Evolutionary conservation across 345 rosid species (phyloP), one percentile per base, ranked within the genome.

Genomic region (Melastoma malabathricum): DNA sequence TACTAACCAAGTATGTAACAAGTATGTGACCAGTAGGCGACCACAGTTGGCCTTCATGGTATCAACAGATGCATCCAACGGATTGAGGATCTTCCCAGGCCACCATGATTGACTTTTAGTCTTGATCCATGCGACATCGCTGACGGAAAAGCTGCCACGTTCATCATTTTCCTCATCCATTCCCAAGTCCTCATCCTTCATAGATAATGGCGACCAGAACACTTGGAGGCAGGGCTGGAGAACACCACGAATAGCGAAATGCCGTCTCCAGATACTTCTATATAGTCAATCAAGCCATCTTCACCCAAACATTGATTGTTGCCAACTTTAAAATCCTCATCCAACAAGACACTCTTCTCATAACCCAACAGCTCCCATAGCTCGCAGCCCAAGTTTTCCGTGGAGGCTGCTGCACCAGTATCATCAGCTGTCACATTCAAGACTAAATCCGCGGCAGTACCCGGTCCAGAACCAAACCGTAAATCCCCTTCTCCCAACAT

Each of bases 101-200:
- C 98, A 86, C 96, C 98, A 90, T 44, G 69, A 73, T 45, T 69
- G 66, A 59, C 61, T 72, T 59, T 76, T 82, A 20, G 71, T 72
- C 68, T 70, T 81, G 47, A 72, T 70, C 96, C 94, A 90, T 8
- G 86, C 96, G 50, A 83, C 60, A 71, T 86, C 86, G 23, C 94
- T 92, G 14, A 67, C 75, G 41, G 48, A 39, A 59, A 76, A 69
- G 57, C 62, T 65, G 63, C 59, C 61, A 56, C 52, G 15, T 44
- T 68, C 61, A 44, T 47, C 46, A 25, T 45, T 43, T 43, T 41
- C 58, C 50, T 18, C 50, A 22, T 54, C 19, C 55, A 46, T 50
- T 15, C 63, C 66, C 64, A 34, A 43, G 15, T 22, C 49, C 50
- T 56, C 47, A 34, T 29, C 54, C 43, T 34, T 53, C 38, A 56